phyloP scores from a whole-genome alignment of 176 grass and related monocot species.

The Oryza nivara region DNA sequence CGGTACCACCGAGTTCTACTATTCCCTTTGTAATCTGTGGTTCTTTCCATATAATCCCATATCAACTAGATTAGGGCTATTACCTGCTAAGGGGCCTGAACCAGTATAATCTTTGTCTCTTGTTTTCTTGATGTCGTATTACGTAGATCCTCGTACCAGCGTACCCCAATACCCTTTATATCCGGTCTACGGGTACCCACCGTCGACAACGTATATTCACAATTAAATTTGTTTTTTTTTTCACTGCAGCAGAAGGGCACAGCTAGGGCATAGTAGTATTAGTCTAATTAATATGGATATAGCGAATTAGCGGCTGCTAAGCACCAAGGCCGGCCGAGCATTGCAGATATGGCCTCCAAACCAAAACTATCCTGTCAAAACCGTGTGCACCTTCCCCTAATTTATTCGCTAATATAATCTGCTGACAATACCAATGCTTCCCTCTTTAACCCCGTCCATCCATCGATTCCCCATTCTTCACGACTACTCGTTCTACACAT shows the following conservation, averaged over 20 bases:
- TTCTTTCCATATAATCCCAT: too few species aligned
- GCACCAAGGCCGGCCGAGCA: conserved; percentile 50
- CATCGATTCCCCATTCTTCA: not conserved
- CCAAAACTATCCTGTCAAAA: conserved; percentile 36
- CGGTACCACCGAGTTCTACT: too few species aligned
- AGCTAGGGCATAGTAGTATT: conserved; percentile 23
- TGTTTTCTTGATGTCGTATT: too few species aligned
- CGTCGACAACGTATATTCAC: too few species aligned
- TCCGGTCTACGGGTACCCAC: too few species aligned
- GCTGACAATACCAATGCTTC: conserved; percentile 42
- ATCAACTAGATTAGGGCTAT: too few species aligned
- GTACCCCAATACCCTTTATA: too few species aligned
- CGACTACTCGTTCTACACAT: conserved; percentile 20
- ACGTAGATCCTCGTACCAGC: too few species aligned
- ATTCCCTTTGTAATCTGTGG: too few species aligned
- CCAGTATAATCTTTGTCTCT: too few species aligned
- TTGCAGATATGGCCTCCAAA: conserved; percentile 10
- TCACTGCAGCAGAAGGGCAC: conserved; percentile 9
- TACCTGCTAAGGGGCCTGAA: too few species aligned
- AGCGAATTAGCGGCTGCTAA: conserved; percentile 51
- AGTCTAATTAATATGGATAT: conserved; percentile 26
- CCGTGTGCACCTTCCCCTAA: conserved; percentile 18
- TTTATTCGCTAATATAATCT: conserved; percentile 28
- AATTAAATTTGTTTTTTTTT: not conserved
- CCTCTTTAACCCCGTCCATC: conserved; percentile 40